Evolutionary conservation across 1,139 yeast species (phyloP).

Genomic region (Suhomyces panamericanus): DNA sequence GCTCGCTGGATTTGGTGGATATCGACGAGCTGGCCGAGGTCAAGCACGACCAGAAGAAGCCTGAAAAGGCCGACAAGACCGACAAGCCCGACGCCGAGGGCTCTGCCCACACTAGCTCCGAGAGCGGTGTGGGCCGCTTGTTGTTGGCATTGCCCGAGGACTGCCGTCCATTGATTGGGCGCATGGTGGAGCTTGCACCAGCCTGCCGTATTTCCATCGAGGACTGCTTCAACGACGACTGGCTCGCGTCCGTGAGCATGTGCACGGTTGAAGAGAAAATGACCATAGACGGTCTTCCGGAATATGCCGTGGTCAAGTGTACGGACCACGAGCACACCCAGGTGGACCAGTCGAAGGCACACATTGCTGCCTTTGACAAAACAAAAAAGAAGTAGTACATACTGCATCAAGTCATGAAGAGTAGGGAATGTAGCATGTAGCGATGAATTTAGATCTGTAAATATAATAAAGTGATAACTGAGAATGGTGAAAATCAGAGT

Average conservation of each 20-base stretch:
- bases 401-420: not conserved
- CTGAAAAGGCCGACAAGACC: too few species aligned
- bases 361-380: conserved; percentile 88
- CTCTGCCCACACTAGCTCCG: conserved; percentile 53
- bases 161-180: conserved; percentile 61
- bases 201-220: conserved; percentile 85
- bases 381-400: conserved; percentile 51
- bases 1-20: conserved; percentile 26
- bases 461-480: too few species aligned
- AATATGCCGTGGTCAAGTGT: conserved; percentile 38
- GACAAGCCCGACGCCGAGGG: too few species aligned
- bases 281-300: conserved; percentile 33
- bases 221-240: conserved; percentile 76
- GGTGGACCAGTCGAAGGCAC: conserved; percentile 93
- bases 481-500: too few species aligned
- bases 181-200: conserved; percentile 81
- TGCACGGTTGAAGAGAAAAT: conserved; percentile 56
- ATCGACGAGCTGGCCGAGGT: conserved; percentile 30
- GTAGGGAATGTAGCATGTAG: too few species aligned
- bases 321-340: conserved; percentile 77
- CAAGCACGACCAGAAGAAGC: not conserved
- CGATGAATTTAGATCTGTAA: too few species aligned
- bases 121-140: conserved; percentile 70
- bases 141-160: conserved; percentile 70
- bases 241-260: conserved; percentile 68